A percentile compares a stretch with the other conserved stretches of the same genome.
Evolutionary conservation across 1,284 basidiomycete genomes (phyloP).

Genomic region (Puccinia triticina): DNA sequence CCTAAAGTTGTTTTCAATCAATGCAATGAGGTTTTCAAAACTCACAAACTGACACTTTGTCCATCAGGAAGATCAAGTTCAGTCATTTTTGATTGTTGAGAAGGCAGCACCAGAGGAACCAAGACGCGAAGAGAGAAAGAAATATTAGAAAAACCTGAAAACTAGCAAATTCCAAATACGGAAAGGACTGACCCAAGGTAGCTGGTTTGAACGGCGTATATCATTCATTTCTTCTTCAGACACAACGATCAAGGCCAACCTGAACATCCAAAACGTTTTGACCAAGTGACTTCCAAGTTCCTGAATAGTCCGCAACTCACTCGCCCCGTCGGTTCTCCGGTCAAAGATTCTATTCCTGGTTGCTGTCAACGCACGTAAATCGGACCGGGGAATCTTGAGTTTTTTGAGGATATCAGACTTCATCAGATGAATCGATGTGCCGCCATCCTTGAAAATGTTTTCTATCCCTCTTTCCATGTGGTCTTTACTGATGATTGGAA

Average conservation of each 20-base stretch:
- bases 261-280: slow-evolving; percentile 25
- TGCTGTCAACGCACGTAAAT: neutral
- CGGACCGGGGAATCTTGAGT: neutral
- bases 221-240: neutral
- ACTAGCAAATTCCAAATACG: neutral
- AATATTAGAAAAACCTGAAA: neutral
- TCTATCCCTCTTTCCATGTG: neutral
- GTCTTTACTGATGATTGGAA: neutral
- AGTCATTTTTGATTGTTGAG: neutral
- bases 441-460: neutral
- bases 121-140: neutral
- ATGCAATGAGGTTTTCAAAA: neutral
- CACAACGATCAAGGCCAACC: neutral
- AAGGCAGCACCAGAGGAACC: neutral
- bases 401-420: neutral
- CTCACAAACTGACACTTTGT: neutral
- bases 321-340: neutral
- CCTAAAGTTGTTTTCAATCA: neutral
- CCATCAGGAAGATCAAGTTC: neutral
- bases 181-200: slow-evolving; percentile 11
- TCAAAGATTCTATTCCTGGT: neutral
- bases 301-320: neutral
- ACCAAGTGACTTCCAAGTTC: neutral
- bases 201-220: neutral
- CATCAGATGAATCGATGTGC: neutral